Evolutionary conservation across 176 grass and related monocot genomes (phyloP), one percentile per base, ranked within the genome.

Genomic region (Areca catechu): DNA sequence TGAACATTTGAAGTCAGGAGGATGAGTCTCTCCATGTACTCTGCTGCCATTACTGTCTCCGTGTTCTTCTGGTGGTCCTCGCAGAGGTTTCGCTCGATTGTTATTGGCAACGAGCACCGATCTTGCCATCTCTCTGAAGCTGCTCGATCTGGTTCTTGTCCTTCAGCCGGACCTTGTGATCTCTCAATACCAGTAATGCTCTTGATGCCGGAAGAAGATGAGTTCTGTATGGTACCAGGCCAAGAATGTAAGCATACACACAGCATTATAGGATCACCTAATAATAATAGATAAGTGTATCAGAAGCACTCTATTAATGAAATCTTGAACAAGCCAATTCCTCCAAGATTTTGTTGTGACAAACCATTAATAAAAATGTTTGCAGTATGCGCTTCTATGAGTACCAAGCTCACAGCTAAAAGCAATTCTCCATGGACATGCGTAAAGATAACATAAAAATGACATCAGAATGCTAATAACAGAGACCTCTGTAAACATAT

Each of bases 1-100:
- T 65, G 60, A 0, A 50, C 56, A 60, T 60, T 60, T 4, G 77
- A 68, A 67, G 65, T 83, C 70, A 82, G 61, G 50, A 77, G 63
- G 19, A 73, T 69, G 43, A 22, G 59, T 43, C 76, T 73, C 30
- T 84, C 61, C 34, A 64, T 53, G 24, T 79, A 51, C 69, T 79
- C 77, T 17, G 80, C 69, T 0, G 75, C 61, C 34, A 77, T 20
- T 65, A 71, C 52, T 7, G 29, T 65, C 60, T 79, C 64, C 16
- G 12, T 67, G 29, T 25, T 73, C 24, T 24, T 47, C 2, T 55
- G 21, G 48, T 50, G 50, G n/a, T 58, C 53, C 63, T 22, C 24
- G 19, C 74, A 48, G 22, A 61, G 57, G 50, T 57, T 27, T 5
- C 62, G 74, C 30, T 60, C 65, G 5, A 37, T 22, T 16, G 54